Conservation (phyloP, 2,329 filamentous ascomycete genomes). For the Aspergillus sp. region DNA sequence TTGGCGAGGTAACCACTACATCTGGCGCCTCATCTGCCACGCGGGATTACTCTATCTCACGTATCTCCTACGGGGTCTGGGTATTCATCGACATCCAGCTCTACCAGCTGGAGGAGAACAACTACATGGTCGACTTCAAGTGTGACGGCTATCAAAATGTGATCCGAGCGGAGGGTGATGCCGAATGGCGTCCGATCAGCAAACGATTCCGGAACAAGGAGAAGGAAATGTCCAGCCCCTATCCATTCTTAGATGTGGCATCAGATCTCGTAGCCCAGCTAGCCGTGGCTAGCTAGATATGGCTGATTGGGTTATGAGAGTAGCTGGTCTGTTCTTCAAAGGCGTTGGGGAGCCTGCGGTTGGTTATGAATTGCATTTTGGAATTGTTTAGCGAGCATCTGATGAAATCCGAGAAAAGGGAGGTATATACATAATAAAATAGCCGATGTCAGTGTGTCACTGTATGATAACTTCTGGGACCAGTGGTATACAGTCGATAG, state of each 20-base stretch:
- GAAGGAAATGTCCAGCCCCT: conserved; percentile 93
- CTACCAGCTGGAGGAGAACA: conserved; percentile 87
- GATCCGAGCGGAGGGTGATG: conserved; percentile 51
- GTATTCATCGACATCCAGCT: conserved; percentile 96
- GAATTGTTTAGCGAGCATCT: conserved; percentile 6
- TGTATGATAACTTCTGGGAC: background rate
- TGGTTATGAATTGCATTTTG: background rate
- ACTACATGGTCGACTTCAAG: conserved; percentile 97
- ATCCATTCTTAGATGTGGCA: conserved; percentile 93
- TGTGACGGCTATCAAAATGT: conserved; percentile 96
- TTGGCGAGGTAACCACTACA: conserved; percentile 30
- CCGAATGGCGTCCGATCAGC: conserved; percentile 51
- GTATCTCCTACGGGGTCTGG: conserved; percentile 69
- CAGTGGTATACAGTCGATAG: too few relatives aligned
- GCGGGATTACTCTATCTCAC: conserved; percentile 34
- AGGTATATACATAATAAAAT: background rate
- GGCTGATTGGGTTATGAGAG: background rate
- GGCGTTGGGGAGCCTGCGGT: conserved; percentile 1
- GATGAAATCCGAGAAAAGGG: background rate
- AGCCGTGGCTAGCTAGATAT: conserved; percentile 67
- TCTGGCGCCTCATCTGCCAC: conserved; percentile 40
- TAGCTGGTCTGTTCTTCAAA: background rate
- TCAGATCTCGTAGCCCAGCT: conserved; percentile 90
- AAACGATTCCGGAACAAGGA: conserved; percentile 65
- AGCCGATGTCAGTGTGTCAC: background rate